Percentiles rank a stretch among this genome's conserved stretches.
phyloP scores from a whole-genome alignment of 768 basidiomycete species.

The Trametes coccinea region DNA sequence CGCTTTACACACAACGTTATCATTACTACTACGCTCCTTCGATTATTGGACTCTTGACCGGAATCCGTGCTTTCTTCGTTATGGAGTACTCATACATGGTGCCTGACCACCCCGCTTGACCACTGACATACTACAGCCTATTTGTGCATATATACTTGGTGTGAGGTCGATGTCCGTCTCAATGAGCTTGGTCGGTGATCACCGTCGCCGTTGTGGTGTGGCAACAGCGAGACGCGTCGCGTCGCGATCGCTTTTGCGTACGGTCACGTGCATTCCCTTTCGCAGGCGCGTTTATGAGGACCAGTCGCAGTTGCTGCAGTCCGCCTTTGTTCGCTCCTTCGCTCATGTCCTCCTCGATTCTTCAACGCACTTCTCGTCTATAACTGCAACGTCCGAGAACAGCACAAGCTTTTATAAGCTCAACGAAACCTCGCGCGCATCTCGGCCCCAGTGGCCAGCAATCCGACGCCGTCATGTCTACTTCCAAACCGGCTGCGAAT shows the following conservation, averaged over 20 bases:
- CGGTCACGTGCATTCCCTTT: conserved; percentile 4
- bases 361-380: too few species aligned
- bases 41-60: too few species aligned
- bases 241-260: conserved; percentile 6
- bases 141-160: too few species aligned
- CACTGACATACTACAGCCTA: too few species aligned
- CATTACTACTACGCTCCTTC: too few species aligned
- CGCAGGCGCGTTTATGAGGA: not conserved
- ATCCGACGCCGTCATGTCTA: conserved; percentile 20
- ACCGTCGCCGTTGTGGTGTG: too few species aligned
- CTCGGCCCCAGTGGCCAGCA: not conserved
- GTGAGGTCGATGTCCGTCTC: too few species aligned
- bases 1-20: too few species aligned
- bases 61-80: too few species aligned
- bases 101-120: not conserved
- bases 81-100: not conserved
- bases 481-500: conserved; percentile 14
- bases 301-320: conserved; percentile 1
- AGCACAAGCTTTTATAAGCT: too few species aligned
- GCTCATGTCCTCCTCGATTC: not conserved
- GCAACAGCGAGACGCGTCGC: not conserved
- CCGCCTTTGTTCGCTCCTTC: conserved; percentile 7
- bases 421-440: not conserved
- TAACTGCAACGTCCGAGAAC: too few species aligned
- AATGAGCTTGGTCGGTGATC: too few species aligned